Evolutionary conservation across 305 asterid genomes (phyloP).

Genomic region (Nicotiana rustica): DNA sequence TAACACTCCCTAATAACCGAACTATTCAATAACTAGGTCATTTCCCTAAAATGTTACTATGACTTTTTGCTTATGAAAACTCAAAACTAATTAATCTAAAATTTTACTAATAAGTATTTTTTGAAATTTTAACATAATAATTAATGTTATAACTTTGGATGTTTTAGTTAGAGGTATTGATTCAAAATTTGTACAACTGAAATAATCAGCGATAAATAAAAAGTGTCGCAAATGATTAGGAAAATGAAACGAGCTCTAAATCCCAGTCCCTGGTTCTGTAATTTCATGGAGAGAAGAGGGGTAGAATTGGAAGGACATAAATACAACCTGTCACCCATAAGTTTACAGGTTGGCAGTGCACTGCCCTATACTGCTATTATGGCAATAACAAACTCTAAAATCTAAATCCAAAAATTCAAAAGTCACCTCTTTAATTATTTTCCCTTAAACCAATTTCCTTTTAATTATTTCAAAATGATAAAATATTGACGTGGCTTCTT

Average conservation of each 20-base stretch:
- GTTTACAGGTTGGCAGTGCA: slow-evolving; percentile 66
- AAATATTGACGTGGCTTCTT: slow-evolving; percentile 57
- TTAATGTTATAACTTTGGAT: too few relatives aligned
- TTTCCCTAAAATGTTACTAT: too few relatives aligned
- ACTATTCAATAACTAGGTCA: too few relatives aligned
- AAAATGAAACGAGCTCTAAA: neutral
- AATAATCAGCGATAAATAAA: too few relatives aligned
- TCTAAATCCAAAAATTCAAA: slow-evolving; percentile 6
- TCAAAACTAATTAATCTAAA: too few relatives aligned
- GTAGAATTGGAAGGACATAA: slow-evolving; percentile 17
- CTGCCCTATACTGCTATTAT: slow-evolving; percentile 16
- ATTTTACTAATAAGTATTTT: too few relatives aligned
- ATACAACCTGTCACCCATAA: slow-evolving; percentile 71
- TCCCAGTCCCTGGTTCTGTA: slow-evolving; percentile 28
- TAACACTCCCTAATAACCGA: too few relatives aligned
- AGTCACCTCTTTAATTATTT: slow-evolving; percentile 24
- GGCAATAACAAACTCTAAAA: slow-evolving; percentile 19
- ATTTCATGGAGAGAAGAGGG: slow-evolving; percentile 49
- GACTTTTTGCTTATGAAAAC: too few relatives aligned
- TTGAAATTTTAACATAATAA: too few relatives aligned
- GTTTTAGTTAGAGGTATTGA: neutral
- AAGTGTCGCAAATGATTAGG: too few relatives aligned
- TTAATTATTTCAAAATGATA: neutral
- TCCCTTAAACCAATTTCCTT: neutral
- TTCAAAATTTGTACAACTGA: too few relatives aligned